Conservation (phyloP, 129 eudicot genomes). For the Flaveria trinervia region DNA sequence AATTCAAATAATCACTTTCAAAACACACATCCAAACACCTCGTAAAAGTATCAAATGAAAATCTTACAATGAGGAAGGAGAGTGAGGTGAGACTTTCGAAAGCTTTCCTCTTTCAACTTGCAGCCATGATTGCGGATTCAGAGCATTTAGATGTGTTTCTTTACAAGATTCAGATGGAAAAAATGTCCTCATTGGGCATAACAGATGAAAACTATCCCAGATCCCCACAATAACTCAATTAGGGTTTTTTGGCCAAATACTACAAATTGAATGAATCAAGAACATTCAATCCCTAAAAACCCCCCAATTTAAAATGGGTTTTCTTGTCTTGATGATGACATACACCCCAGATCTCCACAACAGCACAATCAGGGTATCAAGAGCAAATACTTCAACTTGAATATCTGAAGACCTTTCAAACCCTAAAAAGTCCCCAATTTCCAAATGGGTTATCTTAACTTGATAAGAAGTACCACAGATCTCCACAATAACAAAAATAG, state of each 20-base stretch:
- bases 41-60: not conserved
- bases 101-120: slow-evolving; percentile 99
- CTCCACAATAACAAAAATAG: not conserved
- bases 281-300: slow-evolving; percentile 31
- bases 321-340: not conserved
- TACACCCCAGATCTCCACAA: slow-evolving; percentile 69
- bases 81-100: slow-evolving; percentile 63
- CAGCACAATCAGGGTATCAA: slow-evolving; percentile 32
- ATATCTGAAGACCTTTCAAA: slow-evolving; percentile 23
- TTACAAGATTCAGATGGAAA: slow-evolving; percentile 90
- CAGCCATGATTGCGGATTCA: slow-evolving; percentile 98
- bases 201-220: slow-evolving; percentile 65
- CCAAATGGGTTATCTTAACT: slow-evolving; percentile 17
- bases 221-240: slow-evolving; percentile 78
- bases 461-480: not conserved
- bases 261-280: slow-evolving; percentile 2
- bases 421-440: slow-evolving; percentile 21
- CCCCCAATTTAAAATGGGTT: slow-evolving; percentile 20
- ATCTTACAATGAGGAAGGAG: slow-evolving; percentile 81
- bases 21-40: not conserved
- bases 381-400: slow-evolving; percentile 22
- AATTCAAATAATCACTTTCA: not conserved
- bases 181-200: slow-evolving; percentile 89
- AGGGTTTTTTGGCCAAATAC: slow-evolving; percentile 24
- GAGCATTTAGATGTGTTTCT: slow-evolving; percentile 67